A percentile compares a stretch with the other conserved stretches of the same genome.
phyloP scores from a whole-genome alignment of 1,139 yeast genomes.

The Candida pseudocylindracea region DNA sequence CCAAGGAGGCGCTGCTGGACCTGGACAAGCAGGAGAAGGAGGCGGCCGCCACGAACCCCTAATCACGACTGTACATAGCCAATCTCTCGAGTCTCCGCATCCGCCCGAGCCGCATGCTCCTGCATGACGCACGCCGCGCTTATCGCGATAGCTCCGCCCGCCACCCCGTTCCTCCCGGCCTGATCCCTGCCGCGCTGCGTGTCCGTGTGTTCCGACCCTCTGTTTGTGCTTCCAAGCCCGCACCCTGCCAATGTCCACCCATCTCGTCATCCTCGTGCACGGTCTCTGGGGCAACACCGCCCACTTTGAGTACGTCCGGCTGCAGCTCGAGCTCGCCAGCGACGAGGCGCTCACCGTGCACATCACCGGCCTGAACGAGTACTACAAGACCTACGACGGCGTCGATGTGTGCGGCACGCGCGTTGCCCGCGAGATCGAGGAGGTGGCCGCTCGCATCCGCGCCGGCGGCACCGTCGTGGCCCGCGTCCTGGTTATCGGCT shows the following conservation, averaged over 20 bases:
- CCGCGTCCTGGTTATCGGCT: slow-evolving; percentile 53
- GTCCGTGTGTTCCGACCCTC: no score
- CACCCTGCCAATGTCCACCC: slow-evolving; percentile 32
- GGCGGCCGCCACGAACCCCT: no score
- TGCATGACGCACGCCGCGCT: no score
- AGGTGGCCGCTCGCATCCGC: slow-evolving; percentile 16
- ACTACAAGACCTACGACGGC: slow-evolving; percentile 65
- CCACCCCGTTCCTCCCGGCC: no score
- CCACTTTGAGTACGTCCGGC: slow-evolving; percentile 38
- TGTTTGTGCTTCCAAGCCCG: no score
- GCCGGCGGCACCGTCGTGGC: slow-evolving; percentile 11
- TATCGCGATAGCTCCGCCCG: no score
- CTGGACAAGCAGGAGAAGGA: no score
- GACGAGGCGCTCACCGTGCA: slow-evolving; percentile 22
- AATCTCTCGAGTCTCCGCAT: no score
- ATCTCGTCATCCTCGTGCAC: slow-evolving; percentile 52
- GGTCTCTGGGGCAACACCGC: slow-evolving; percentile 67
- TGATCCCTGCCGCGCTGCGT: no score
- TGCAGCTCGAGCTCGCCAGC: slow-evolving; percentile 10
- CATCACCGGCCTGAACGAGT: slow-evolving; percentile 38
- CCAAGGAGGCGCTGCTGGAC: no score
- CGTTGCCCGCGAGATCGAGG: slow-evolving; percentile 42
- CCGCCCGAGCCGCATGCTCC: no score
- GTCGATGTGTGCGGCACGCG: slow-evolving; percentile 68
- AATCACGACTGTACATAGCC: no score